phyloP scores from a whole-genome alignment of 352 stramenopile species.

The Thalassiosira livingstoniorum region DNA sequence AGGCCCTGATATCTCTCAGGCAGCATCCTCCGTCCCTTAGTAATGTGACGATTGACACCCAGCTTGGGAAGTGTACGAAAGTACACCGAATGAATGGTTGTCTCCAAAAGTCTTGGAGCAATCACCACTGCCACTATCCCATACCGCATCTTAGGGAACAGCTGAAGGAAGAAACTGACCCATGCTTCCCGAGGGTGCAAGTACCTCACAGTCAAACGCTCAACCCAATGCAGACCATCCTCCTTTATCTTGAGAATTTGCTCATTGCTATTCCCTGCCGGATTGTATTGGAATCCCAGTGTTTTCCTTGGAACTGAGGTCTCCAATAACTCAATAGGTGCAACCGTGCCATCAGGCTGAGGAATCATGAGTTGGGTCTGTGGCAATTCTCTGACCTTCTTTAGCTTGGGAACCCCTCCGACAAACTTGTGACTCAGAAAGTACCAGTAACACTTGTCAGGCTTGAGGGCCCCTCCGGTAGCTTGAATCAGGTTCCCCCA shows the following conservation, averaged over 20 bases:
- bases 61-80: constrained; percentile 5
- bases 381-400: constrained; percentile 11
- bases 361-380: constrained; percentile 3
- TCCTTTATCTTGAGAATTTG: not conserved
- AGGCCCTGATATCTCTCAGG: constrained; percentile 32
- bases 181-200: not conserved
- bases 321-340: constrained; percentile 6
- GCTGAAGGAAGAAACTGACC: not conserved
- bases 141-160: not conserved
- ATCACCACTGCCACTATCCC: constrained; percentile 2
- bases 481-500: constrained; percentile 22
- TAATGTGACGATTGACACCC: constrained; percentile 32
- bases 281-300: constrained; percentile 6
- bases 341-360: not conserved
- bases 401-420: not conserved
- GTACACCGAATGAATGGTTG: constrained; percentile 6
- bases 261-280: not conserved
- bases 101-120: not conserved
- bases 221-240: not conserved
- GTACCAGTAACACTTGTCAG: constrained; percentile 44
- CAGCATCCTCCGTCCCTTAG: constrained; percentile 12
- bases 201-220: not conserved
- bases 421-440: constrained; percentile 29
- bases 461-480: constrained; percentile 19
- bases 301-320: not conserved